phyloP scores from a whole-genome alignment of 2,329 filamentous ascomycete genomes.

The Trichophyton verrucosum region DNA sequence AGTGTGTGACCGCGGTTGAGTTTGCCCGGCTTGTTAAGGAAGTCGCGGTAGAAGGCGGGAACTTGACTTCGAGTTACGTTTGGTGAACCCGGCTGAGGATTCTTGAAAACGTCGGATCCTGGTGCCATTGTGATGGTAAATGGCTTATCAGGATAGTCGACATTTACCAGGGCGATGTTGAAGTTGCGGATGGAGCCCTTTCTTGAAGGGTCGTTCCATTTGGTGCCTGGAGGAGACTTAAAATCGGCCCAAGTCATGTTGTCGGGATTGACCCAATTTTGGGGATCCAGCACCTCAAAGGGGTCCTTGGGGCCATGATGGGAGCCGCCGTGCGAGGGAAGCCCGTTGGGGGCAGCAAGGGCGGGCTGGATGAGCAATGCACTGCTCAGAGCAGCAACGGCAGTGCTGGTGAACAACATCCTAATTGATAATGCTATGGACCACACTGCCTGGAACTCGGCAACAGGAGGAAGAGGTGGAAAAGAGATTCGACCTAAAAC shows the following conservation, averaged over 20 bases:
- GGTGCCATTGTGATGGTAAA: slow-evolving; percentile 11
- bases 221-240: slow-evolving; percentile 11
- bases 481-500: neutral
- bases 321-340: neutral
- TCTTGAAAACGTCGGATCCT: slow-evolving; percentile 10
- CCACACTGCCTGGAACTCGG: slow-evolving; percentile 2
- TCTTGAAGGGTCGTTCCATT: slow-evolving; percentile 11
- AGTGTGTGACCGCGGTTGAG: slow-evolving; percentile 13
- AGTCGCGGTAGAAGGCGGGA: slow-evolving; percentile 12
- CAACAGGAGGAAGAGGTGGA: neutral
- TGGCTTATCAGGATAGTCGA: slow-evolving; percentile 11
- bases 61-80: slow-evolving; percentile 11
- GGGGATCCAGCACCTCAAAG: slow-evolving; percentile 13
- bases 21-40: slow-evolving; percentile 13
- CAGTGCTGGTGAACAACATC: slow-evolving; percentile 9
- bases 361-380: slow-evolving; percentile 9
- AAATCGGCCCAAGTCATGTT: slow-evolving; percentile 15
- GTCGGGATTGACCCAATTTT: slow-evolving; percentile 14
- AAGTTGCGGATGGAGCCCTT: slow-evolving; percentile 14
- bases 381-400: slow-evolving; percentile 9
- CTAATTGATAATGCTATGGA: slow-evolving; percentile 1
- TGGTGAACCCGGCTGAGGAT: slow-evolving; percentile 10
- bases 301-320: slow-evolving; percentile 7
- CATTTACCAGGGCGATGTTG: slow-evolving; percentile 13
- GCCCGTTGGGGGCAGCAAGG: neutral